Base-by-base conservation (phyloP, 2,329 filamentous ascomycete species). In the Lachnellula subtilissima region DNA sequence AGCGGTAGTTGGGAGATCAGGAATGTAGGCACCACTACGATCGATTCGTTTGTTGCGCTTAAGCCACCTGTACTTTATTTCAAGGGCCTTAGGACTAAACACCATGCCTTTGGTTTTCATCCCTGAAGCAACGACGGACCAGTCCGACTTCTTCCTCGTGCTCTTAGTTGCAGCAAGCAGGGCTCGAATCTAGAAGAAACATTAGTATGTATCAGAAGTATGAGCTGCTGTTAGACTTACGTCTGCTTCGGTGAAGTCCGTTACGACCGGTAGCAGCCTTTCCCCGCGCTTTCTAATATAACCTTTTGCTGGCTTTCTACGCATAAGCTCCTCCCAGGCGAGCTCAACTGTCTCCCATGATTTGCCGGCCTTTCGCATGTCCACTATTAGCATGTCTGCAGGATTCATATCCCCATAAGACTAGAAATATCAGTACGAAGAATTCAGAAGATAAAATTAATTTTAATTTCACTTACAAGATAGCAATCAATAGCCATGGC, bases 331-430 rank as follows among this genome's bases (percentile, higher is more conserved):
- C 28, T 48, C 46, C 57, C 57, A 59, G 6, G 51, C 57, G 4
- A 9, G n/a, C 35, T 57, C 48, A 22, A 59, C 57, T 15, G 55
- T 54, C 15, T 28, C 19, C 54, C 54, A 57, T 12, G 14, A n/a
- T 14, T 56, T 52, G 37, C 39, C 47, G 2, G 43, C 23, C 22
- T 42, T 47, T 4, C 37, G 40, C 57, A 59, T 57, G 43, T 35
- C 42, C 46, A 59, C 52, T 12, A 59, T 54, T 6, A 59, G 23
- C 32, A 53, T 56, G 14, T 59, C 57, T 14, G 43, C 45, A n/a
- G 39, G 51, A 35, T 36, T 23, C 40, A 59, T 54, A n/a, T 59
- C 57, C n/a, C 50, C 54, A 37, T 50, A 56, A n/a, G 39, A n/a
- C 39, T 40, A 17, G 5, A 17, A 17, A 40, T 17, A 14, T 40